Evolutionary conservation across 345 rosid genomes (phyloP), one percentile per base, ranked within the genome.

Genomic region (Acer negundo): DNA sequence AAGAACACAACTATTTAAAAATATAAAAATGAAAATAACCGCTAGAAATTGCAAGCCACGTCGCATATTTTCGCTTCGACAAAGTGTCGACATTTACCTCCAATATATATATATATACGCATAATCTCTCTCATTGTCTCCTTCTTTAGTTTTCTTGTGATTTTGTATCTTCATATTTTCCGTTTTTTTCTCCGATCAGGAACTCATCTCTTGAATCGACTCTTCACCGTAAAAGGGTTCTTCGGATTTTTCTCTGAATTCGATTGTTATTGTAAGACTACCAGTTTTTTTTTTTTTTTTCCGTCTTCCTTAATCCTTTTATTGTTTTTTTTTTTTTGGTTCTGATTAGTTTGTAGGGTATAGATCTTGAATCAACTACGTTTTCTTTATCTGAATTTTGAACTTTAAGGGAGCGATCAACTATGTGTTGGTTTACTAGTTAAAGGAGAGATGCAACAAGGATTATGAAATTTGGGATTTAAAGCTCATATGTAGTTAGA

Each of bases 31-130:
- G 9, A 10, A 71, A 70, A 11, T 3, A 35, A 72, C 66, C 10
- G 35, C 62, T 12, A 42, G 24, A 62, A 26, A 47, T 62, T 46
- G 46, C 61, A 16, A 47, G 70, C 77, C 77, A 74, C 77, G 77
- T 74, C 64, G 77, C 70, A 74, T 47, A 63, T 35, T 15, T 16
- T 35, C 15, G 26, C 51, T 56, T 20, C 11, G 17, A 31, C 1
- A 31, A 28, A 47, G 77, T 47, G 70, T 74, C 47, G 70, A 47
- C 46, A 47, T 28, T 74, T 67, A 46, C 24, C 8, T n/a, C 26
- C n/a, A 1, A 8, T 53, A 16, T 8, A 56, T 38, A 12, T 5
- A 20, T 10, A 9, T 24, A 59, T 24, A 1, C 63, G 4, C 26
- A 59, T 20, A 16, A 10, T 22, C 70, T 53, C 31, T 47, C 69